Evolutionary conservation across 1,284 basidiomycete genomes (phyloP).

Genomic region (Rugosomyces carneus): DNA sequence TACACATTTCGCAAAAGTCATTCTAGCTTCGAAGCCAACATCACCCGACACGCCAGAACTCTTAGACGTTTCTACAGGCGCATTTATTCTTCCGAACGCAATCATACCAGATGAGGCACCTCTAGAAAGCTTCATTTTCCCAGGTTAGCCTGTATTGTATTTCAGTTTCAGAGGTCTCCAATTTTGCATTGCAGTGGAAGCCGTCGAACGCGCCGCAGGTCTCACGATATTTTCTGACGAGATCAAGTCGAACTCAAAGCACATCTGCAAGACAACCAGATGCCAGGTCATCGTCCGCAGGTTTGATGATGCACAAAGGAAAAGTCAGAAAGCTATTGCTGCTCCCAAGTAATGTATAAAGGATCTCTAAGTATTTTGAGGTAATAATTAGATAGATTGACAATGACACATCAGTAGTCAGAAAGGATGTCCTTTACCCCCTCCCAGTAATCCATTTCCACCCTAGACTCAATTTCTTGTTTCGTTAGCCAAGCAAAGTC

Average conservation of each 20-base stretch:
- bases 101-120: slow-evolving; percentile 81
- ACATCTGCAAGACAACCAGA: slow-evolving; percentile 82
- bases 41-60: slow-evolving; percentile 68
- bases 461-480: slow-evolving; percentile 70
- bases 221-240: slow-evolving; percentile 84
- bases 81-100: slow-evolving; percentile 93
- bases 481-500: slow-evolving; percentile 91
- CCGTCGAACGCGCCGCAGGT: slow-evolving; percentile 89
- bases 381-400: not conserved
- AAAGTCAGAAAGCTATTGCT: slow-evolving; percentile 45
- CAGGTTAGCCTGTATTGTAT: slow-evolving; percentile 44
- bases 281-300: slow-evolving; percentile 81
- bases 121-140: slow-evolving; percentile 74
- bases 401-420: slow-evolving; percentile 41
- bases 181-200: slow-evolving; percentile 54
- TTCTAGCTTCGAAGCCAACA: slow-evolving; percentile 72
- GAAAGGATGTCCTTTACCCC: slow-evolving; percentile 77
- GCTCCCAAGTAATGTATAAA: slow-evolving; percentile 34
- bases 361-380: not conserved
- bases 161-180: not conserved
- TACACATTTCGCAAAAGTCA: slow-evolving; percentile 97
- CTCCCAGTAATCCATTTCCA: slow-evolving; percentile 67
- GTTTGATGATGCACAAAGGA: slow-evolving; percentile 86
- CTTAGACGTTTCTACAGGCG: slow-evolving; percentile 78
- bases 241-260: slow-evolving; percentile 75